Evolutionary conservation across 179 eudicot species (phyloP).

Genomic region (Beta corolliflora): DNA sequence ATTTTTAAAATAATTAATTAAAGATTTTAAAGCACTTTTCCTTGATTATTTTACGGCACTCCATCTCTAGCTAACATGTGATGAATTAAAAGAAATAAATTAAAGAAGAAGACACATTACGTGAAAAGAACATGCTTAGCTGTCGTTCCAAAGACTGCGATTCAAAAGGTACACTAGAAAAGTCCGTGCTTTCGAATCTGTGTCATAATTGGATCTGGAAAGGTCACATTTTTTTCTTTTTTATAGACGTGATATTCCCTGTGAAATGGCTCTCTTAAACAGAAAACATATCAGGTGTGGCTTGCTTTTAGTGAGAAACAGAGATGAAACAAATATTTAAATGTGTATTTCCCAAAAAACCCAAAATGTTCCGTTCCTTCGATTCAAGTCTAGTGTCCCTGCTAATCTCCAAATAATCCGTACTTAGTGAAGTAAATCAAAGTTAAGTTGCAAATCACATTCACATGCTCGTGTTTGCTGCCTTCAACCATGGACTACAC

Average conservation of each 20-base stretch:
- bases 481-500: background rate
- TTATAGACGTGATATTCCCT: constrained; percentile 3
- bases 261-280: constrained; percentile 5
- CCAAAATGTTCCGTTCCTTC: constrained; percentile 22
- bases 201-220: background rate
- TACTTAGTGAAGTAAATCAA: constrained; percentile 9
- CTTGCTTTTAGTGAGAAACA: background rate
- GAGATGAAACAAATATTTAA: background rate
- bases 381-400: background rate
- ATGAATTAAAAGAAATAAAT: too few relatives aligned
- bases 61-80: too few relatives aligned
- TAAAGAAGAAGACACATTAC: background rate
- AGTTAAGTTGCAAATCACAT: constrained; percentile 17
- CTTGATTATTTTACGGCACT: too few relatives aligned
- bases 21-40: too few relatives aligned
- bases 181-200: background rate
- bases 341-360: background rate
- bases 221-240: background rate
- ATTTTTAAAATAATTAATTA: too few relatives aligned
- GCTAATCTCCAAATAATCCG: background rate
- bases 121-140: constrained; percentile 17
- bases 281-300: background rate
- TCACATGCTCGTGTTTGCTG: constrained; percentile 23
- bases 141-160: constrained; percentile 15
- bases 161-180: constrained; percentile 15